Evolutionary conservation across 306 rosid species (phyloP).

Genomic region (Vigna reflexopilosa): DNA sequence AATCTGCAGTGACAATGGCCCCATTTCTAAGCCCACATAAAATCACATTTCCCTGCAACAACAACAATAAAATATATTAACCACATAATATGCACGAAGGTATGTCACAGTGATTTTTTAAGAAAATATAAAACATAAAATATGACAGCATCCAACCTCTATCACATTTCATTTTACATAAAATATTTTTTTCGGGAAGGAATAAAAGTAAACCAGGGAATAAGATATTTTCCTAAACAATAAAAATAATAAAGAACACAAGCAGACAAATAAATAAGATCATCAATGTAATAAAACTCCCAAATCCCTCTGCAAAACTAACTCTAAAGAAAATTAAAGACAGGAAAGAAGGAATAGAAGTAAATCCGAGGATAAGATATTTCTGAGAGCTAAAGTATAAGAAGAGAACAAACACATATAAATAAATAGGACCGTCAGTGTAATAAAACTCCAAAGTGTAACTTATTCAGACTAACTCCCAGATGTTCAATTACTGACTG

Average conservation of each 20-base stretch:
- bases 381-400: neutral
- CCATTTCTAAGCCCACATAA: constrained; percentile 98
- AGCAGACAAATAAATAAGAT: neutral
- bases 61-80: constrained; percentile 34
- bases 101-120: constrained; percentile 4
- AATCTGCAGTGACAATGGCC: constrained; percentile 75
- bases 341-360: constrained; percentile 22
- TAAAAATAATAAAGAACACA: neutral
- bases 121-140: constrained; percentile 9
- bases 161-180: constrained; percentile 7
- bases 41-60: constrained; percentile 77
- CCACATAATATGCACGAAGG: neutral
- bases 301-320: neutral
- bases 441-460: neutral
- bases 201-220: neutral
- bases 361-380: constrained; percentile 1
- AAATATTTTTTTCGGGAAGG: constrained; percentile 11
- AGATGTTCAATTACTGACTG: neutral
- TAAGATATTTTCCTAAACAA: constrained; percentile 2
- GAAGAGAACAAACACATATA: neutral
- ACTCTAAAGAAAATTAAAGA: neutral
- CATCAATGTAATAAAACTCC: constrained; percentile 8
- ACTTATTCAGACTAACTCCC: neutral
- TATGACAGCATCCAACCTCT: neutral
- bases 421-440: constrained; percentile 11